Percentiles rank a stretch among this genome's conserved stretches.
phyloP scores from a whole-genome alignment of 257 asterid species.

The Ehretia macrophylla region DNA sequence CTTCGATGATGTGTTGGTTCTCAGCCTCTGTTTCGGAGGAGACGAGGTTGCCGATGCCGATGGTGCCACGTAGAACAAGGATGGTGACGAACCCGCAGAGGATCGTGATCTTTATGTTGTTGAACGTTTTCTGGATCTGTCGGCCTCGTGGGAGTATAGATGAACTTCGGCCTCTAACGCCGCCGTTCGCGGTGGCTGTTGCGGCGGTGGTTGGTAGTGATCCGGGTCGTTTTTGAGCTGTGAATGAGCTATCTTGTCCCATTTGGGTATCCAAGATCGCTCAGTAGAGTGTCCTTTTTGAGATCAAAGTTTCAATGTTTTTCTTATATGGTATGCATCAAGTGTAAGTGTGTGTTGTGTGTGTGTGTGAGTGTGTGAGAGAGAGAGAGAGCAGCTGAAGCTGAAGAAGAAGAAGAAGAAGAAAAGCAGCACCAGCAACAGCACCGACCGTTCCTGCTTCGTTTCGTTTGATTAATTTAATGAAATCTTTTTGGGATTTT shows the following conservation, averaged over 20 bases:
- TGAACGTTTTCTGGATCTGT: constrained; percentile 58
- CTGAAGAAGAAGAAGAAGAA: too few species aligned
- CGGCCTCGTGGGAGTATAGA: constrained; percentile 46
- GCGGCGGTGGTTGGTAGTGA: constrained; percentile 32
- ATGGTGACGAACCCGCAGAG: constrained; percentile 71
- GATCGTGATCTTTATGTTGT: constrained; percentile 59
- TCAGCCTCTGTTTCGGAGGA: constrained; percentile 51
- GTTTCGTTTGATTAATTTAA: too few species aligned
- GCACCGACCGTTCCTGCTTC: too few species aligned
- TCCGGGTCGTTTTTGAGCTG: constrained; percentile 50
- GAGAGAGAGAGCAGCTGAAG: too few species aligned
- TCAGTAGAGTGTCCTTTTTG: too few species aligned
- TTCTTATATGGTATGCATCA: too few species aligned
- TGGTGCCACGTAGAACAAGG: constrained; percentile 70
- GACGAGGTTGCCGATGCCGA: constrained; percentile 51
- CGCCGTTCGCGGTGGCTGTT: constrained; percentile 26
- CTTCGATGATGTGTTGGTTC: constrained; percentile 42
- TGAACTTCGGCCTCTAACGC: constrained; percentile 30
- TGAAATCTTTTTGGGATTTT: too few species aligned
- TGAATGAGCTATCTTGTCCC: constrained; percentile 50
- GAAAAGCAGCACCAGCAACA: too few species aligned
- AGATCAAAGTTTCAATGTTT: too few species aligned
- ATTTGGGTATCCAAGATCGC: too few species aligned
- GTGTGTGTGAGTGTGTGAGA: too few species aligned
- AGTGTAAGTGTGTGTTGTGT: too few species aligned